Conservation (phyloP, 1,284 basidiomycete species). For the Rhizoctonia solani region DNA sequence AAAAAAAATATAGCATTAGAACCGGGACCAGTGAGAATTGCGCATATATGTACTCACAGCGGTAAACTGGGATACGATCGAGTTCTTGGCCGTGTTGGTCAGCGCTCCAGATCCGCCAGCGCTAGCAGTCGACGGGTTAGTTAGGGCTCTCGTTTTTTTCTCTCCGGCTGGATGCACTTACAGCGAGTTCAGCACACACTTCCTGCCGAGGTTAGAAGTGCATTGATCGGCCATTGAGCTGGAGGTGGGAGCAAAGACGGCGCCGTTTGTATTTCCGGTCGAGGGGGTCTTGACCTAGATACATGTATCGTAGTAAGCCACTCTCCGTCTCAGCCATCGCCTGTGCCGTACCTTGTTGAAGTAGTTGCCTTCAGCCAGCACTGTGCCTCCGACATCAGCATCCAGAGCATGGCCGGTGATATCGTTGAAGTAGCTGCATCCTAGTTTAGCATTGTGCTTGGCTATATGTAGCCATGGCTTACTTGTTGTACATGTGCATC, state of each 20-base stretch:
- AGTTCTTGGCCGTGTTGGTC: not conserved
- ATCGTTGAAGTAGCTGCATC: constrained; percentile 9
- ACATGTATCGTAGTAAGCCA: not conserved
- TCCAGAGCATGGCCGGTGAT: constrained; percentile 32
- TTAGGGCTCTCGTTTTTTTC: no score
- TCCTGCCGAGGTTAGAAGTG: not conserved
- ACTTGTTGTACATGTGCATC: constrained; percentile 31
- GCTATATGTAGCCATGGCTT: not conserved
- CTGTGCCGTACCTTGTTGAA: constrained; percentile 15
- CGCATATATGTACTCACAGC: not conserved
- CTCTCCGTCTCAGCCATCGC: not conserved
- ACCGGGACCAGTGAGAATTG: not conserved
- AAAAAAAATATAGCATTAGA: constrained; percentile 38
- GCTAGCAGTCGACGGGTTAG: no score
- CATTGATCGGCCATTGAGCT: not conserved
- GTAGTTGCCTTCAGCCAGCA: constrained; percentile 25
- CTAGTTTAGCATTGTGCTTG: not conserved
- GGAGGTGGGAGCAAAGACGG: not conserved
- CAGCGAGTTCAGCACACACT: not conserved
- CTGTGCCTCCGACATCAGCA: not conserved
- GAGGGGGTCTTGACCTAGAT: not conserved
- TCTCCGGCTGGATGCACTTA: not conserved
- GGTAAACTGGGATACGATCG: not conserved
- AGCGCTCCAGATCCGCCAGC: not conserved
- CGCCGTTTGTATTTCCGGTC: not conserved